Percentiles rank a stretch among this genome's conserved stretches.
Evolutionary conservation across 371 early-diverging fungal genomes (phyloP).

Genomic region (Saksenaea oblongispora): DNA sequence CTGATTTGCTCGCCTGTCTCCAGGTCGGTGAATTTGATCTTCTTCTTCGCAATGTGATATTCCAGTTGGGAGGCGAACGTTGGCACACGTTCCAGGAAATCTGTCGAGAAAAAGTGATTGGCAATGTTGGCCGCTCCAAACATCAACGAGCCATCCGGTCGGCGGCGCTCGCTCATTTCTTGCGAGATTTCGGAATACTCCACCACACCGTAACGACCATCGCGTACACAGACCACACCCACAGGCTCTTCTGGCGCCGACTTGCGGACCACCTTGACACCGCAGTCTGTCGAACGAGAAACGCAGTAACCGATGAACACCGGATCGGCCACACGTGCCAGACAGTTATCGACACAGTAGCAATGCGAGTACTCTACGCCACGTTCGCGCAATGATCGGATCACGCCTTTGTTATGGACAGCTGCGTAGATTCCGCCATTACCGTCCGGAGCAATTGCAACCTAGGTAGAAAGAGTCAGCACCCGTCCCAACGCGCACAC

Average conservation of each 20-base stretch:
- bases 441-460: conserved; percentile 78
- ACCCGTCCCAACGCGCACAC: conserved; percentile 18
- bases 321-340: conserved; percentile 94
- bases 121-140: conserved; percentile 96
- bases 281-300: conserved; percentile 85
- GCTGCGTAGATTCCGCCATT: conserved; percentile 86
- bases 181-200: conserved; percentile 94
- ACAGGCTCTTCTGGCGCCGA: conserved; percentile 85
- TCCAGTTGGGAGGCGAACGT: conserved; percentile 80
- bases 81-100: conserved; percentile 84
- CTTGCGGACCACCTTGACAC: conserved; percentile 93
- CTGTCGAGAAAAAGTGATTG: conserved; percentile 96
- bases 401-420: conserved; percentile 74
- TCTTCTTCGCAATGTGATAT: conserved; percentile 97
- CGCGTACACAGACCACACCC: conserved; percentile 90
- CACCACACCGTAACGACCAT: conserved; percentile 85
- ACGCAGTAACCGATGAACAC: conserved; percentile 91
- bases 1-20: conserved; percentile 69
- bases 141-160: conserved; percentile 64
- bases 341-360: conserved; percentile 96
- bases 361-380: conserved; percentile 87
- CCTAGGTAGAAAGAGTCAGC: conserved; percentile 57
- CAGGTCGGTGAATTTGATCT: conserved; percentile 89
- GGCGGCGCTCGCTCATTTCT: conserved; percentile 66
- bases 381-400: conserved; percentile 74